A percentile compares a stretch with the other conserved stretches of the same genome.
Conservation (phyloP, 2,329 filamentous ascomycete genomes). For the Akanthomyces lecanii region DNA sequence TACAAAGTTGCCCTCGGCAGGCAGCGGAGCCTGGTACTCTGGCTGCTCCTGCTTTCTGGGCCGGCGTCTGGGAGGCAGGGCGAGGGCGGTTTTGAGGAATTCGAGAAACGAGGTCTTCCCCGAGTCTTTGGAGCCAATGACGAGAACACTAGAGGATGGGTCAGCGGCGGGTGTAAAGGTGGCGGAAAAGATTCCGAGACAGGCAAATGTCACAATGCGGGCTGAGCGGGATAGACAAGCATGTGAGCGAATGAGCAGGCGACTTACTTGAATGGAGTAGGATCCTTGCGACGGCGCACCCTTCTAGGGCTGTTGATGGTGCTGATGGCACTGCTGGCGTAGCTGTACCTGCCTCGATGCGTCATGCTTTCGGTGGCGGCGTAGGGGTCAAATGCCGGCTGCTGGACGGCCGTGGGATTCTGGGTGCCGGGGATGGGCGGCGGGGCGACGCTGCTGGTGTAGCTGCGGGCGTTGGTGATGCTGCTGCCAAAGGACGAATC, state of each 20-base stretch:
- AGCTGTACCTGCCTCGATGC: conserved; percentile 92
- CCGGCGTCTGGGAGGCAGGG: conserved; percentile 76
- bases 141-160: conserved; percentile 63
- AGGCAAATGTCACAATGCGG: neutral
- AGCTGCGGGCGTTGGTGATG: conserved; percentile 38
- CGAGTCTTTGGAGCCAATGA: conserved; percentile 80
- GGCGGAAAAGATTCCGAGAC: neutral
- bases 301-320: conserved; percentile 89
- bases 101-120: conserved; percentile 97
- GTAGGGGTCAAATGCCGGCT: conserved; percentile 65
- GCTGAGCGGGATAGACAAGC: neutral
- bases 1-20: conserved; percentile 67
- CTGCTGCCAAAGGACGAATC: conserved; percentile 35
- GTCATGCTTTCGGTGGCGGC: conserved; percentile 91
- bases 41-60: conserved; percentile 54
- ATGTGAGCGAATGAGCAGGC: neutral
- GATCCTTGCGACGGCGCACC: conserved; percentile 91
- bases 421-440: conserved; percentile 59
- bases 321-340: conserved; percentile 86
- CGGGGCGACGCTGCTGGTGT: conserved; percentile 42
- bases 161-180: conserved; percentile 5
- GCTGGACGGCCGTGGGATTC: conserved; percentile 50
- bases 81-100: conserved; percentile 83
- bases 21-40: conserved; percentile 48
- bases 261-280: conserved; percentile 95